Evolutionary conservation across 306 rosid species (phyloP), one percentile per base, ranked within the genome.

Genomic region (Malus orientalis): DNA sequence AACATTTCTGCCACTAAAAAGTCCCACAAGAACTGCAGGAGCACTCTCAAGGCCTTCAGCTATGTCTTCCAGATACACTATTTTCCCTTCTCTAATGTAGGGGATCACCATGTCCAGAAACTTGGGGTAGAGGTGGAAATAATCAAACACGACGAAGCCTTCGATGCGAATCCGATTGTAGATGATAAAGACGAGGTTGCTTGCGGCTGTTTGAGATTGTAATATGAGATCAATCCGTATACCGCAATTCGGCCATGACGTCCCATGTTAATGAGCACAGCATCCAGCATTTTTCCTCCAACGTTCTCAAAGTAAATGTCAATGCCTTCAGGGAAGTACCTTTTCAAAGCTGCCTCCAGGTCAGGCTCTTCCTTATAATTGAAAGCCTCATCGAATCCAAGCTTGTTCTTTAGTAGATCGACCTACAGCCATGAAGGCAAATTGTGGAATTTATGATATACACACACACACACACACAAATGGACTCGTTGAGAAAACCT

Each of bases 291-390:
- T 70, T 51, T 33, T 20, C 63, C 74, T 25, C 63, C 74, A 22
- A 70, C 74, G 1, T 70, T 57, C 62, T 70, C 63, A 3, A 70
- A 70, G 44, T 53, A 30, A n/a, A 49, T 13, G 63, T 70, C 74
- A 6, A 70, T 70, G 12, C 62, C 45, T 70, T 70, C 22, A 1
- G 63, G 74, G 33, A 70, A 70, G 20, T n/a, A 15, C 79, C 79
- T 55, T 38, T 67, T 76, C 51, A 76, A 22, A 76, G 58, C 74
- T n/a, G 67, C 73, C 3, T 53, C 55, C 3, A 76, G 51, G 66
- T 76, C 74, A 15, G 25, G 14, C n/a, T 67, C 67, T 67, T 76
- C 74, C 66, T 76, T 76, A 14, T 57, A 72, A 57, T 72, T 57
- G 51, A 72, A 57, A 5, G 76, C 67, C 49, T 53, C 58, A 10